phyloP scores from a whole-genome alignment of 148 eudicot genomes.

The Rhododendron kiyosumense region DNA sequence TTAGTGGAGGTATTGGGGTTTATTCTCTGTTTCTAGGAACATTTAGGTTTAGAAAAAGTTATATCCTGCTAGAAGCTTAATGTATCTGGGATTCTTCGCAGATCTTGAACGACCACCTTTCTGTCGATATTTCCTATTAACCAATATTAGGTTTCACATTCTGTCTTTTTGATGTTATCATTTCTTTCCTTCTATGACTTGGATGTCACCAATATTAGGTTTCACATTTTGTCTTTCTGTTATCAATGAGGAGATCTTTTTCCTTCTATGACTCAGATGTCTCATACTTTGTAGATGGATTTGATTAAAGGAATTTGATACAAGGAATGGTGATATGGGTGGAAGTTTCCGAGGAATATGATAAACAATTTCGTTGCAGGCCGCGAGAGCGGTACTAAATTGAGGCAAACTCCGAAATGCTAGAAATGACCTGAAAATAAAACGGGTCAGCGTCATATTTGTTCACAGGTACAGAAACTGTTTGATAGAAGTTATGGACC shows the following conservation, averaged over 20 bases:
- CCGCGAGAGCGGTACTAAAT: background rate
- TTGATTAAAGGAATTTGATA: background rate
- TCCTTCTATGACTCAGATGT: background rate
- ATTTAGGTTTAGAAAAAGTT: background rate
- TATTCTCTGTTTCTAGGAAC: background rate
- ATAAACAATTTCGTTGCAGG: background rate
- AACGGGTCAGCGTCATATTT: background rate
- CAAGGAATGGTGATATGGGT: background rate
- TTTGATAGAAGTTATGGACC: background rate
- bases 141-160: background rate
- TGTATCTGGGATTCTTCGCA: background rate
- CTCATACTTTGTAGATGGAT: background rate
- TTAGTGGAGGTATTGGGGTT: background rate
- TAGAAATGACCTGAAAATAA: background rate
- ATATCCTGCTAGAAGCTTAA: background rate
- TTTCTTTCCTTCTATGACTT: background rate
- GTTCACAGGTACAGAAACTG: background rate
- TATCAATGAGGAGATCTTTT: background rate
- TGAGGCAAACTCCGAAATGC: background rate
- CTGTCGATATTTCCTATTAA: background rate
- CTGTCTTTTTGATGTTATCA: background rate
- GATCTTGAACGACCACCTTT: background rate
- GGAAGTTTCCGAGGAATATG: background rate
- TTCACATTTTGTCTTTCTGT: background rate
- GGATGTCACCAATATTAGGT: background rate